Evolutionary conservation across 2,329 filamentous ascomycete genomes (phyloP), one percentile per base, ranked within the genome.

Genomic region (Plectosphaerella sp.): DNA sequence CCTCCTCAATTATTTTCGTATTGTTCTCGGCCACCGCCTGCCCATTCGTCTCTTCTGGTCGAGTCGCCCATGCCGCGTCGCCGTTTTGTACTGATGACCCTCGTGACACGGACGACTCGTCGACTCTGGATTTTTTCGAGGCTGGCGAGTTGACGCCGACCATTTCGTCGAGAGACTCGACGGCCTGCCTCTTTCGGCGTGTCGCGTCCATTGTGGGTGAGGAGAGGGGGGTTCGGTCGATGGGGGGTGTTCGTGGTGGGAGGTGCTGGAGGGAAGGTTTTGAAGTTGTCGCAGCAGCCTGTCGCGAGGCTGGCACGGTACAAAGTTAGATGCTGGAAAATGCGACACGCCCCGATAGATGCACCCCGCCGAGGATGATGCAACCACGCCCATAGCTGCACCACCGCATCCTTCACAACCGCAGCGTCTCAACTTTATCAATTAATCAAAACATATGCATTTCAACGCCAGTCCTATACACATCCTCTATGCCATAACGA

Each of bases 101-200:
- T 35, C 50, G 72, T 68, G 53, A 70, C 37, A 58, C 37, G 15
- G 49, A 35, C 15, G 53, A 67, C 50, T 79, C 76, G 57, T 74
- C 79, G 36, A 75, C 64, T 55, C 81, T 74, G 36, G 79, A 82
- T 58, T 72, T 78, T 66, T 85, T 87, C 20, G 80, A 80, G 33
- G 76, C 78, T 4, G 83, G 83, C 33, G 82, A 84, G 47, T 73
- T 78, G 52, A 77, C 66, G 51, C 73, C 79, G 37, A 69, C 67
- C 45, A 82, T 65, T 55, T 84, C 80, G 37, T 84, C 82, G 39
- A 86, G 73, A 42, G 80, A 73, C 65, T 86, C 82, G 28, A 78
- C 76, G 52, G 83, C 83, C 52, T 78, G 77, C 55, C 83, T 77
- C 70, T 87, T 86, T 50, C 72, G 69, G 75, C 49, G 52, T 36